Evolutionary conservation across 2,329 filamentous ascomycete genomes (phyloP), one percentile per base, ranked within the genome.

Genomic region (Cladosporium oxysporum): DNA sequence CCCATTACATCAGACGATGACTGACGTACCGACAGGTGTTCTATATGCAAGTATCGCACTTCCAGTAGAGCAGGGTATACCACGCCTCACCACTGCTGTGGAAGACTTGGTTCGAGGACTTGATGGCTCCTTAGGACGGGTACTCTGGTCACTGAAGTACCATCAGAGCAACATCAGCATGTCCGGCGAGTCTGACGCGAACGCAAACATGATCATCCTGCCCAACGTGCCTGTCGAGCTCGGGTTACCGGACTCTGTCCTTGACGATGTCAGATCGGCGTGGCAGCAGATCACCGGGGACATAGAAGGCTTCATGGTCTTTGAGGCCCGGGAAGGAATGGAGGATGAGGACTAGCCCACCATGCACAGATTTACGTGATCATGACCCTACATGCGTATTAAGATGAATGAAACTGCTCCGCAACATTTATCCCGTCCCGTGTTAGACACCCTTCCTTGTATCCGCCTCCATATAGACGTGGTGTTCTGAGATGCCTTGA

Each of bases 211-310:
- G 11, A 79, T 83, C 12, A 79, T 79, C 28, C 75, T 88, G 21
- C 77, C 89, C 52, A 77, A 80, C 1, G 75, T 87, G 0, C 82
- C 87, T 2, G 77, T 89, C 10, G 88, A 90, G 69, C 83, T 96
- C 8, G 85, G 90, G 0, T 91, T 97, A 69, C 87, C 92, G 71
- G 94, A 97, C 71, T 74, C 79, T 0, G 80, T 88, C 1, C 78
- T 97, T 11, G 84, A 87, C 7, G 78, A 86, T 29, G 91, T 97
- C 1, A 86, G 86, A 67, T 77, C 84, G 11, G 87, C 88, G 7
- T 98, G 93, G 93, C 81, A 85, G 67, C 79, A 82, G 58, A 83
- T 93, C 4, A 81, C 86, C 70, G 85, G 84, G 1, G 82, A 84
- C 5, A 80, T 76, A 1, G 80, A 80, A 21, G 79, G 80, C 29